A percentile compares a stretch with the other conserved stretches of the same genome.
phyloP scores from a whole-genome alignment of 768 basidiomycete genomes.

The Suillus plorans region DNA sequence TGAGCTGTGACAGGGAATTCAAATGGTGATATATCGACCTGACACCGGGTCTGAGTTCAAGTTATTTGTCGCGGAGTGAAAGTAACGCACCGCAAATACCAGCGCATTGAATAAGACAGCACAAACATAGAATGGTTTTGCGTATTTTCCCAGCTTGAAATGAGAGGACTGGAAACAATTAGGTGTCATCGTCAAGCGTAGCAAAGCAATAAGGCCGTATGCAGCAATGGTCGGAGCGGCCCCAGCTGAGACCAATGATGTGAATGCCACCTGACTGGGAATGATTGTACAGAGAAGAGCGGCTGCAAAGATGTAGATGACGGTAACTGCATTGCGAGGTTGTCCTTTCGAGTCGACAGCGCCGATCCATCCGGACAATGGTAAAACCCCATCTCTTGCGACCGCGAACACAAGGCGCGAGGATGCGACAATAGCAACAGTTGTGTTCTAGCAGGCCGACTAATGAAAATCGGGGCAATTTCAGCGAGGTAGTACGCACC shows the following conservation, averaged over 20 bases:
- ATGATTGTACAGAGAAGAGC: conserved; percentile 81
- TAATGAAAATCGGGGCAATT: neutral
- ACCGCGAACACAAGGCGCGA: conserved; percentile 90
- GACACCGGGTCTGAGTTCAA: conserved; percentile 11
- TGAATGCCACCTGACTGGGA: conserved; percentile 90
- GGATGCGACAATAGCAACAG: conserved; percentile 83
- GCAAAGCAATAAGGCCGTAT: conserved; percentile 77
- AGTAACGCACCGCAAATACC: conserved; percentile 64
- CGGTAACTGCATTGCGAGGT: conserved; percentile 82
- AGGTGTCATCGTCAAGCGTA: conserved; percentile 79
- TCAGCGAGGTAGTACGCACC: conserved; percentile 41
- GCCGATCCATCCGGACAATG: conserved; percentile 81
- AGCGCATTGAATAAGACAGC: conserved; percentile 72
- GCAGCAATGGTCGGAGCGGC: conserved; percentile 86
- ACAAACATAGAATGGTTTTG: conserved; percentile 66
- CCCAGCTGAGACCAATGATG: conserved; percentile 84
- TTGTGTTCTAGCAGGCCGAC: conserved; percentile 64
- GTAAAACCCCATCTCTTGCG: conserved; percentile 91
- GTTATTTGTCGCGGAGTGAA: neutral
- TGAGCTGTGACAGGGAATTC: conserved; percentile 75
- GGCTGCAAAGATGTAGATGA: conserved; percentile 81
- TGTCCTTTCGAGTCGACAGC: conserved; percentile 68
- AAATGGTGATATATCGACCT: conserved; percentile 88
- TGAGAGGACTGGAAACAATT: conserved; percentile 69
- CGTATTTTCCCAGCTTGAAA: conserved; percentile 68